Percentiles rank a stretch among this genome's conserved stretches.
These are phyloP conservation scores for Cymbopogon citratus DNA, from an alignment of 176 grass and related monocot genomes.

Conservation along the genomic window DNA sequence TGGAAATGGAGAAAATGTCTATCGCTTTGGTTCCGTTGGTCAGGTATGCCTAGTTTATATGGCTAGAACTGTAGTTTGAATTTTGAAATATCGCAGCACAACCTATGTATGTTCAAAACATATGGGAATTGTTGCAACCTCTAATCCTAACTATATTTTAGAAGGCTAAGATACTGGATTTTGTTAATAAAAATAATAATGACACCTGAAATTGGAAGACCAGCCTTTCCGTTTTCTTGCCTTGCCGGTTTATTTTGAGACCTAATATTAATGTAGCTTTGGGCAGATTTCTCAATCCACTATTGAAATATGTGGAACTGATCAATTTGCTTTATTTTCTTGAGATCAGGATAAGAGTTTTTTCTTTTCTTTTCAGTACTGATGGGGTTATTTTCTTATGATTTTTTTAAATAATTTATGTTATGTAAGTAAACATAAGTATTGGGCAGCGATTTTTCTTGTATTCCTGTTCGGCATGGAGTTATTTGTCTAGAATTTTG, in stretches of 20 bases:
- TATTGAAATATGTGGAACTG: neutral
- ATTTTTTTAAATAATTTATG: neutral
- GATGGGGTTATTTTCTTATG: neutral
- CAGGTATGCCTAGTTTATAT: constrained; percentile 53
- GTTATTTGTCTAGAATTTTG: neutral
- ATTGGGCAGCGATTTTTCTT: neutral
- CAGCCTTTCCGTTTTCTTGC: neutral
- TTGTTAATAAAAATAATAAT: neutral
- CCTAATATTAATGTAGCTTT: neutral
- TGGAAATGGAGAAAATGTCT: constrained; percentile 74
- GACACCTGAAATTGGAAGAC: neutral
- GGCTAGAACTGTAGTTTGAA: constrained; percentile 9
- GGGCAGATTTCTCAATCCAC: neutral
- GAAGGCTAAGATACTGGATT: neutral
- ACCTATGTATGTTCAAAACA: constrained; percentile 1
- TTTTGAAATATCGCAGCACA: neutral
- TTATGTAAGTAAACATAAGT: neutral
- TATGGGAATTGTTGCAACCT: neutral
- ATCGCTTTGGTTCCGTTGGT: constrained; percentile 96
- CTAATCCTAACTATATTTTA: neutral
- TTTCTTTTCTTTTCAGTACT: neutral
- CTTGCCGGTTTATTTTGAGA: neutral
- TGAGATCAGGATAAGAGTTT: neutral
- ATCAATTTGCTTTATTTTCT: neutral
- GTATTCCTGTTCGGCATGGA: neutral